Evolutionary conservation across 163 green algal species (phyloP).

Genomic region (Chlorella variabilis): DNA sequence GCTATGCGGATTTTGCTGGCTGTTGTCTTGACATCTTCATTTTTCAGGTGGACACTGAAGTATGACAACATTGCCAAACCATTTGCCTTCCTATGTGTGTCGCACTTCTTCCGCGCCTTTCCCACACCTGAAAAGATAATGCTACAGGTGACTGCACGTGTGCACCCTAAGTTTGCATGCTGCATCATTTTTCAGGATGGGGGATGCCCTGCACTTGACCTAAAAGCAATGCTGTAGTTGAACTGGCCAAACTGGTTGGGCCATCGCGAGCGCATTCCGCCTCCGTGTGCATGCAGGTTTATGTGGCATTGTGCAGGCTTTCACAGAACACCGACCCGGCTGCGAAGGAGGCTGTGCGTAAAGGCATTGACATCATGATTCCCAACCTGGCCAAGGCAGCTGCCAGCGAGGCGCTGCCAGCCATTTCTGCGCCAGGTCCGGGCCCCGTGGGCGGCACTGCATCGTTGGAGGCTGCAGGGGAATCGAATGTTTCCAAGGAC

Average conservation of each 20-base stretch:
- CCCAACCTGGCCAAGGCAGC: slow-evolving; percentile 36
- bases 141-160: slow-evolving; percentile 69
- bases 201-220: too few species aligned
- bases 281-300: slow-evolving; percentile 31
- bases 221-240: too few species aligned
- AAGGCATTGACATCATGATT: slow-evolving; percentile 54
- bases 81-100: slow-evolving; percentile 89
- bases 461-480: background rate
- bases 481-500: background rate
- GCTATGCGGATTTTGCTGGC: background rate
- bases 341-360: slow-evolving; percentile 37
- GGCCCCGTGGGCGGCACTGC: too few species aligned
- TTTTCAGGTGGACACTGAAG: slow-evolving; percentile 43
- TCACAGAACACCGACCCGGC: slow-evolving; percentile 21
- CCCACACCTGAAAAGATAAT: slow-evolving; percentile 88
- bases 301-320: slow-evolving; percentile 35
- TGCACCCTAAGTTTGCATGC: too few species aligned
- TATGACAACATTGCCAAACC: slow-evolving; percentile 80
- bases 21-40: background rate
- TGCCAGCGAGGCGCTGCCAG: background rate
- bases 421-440: background rate
- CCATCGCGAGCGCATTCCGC: background rate
- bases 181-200: too few species aligned
- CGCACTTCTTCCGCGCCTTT: slow-evolving; percentile 87
- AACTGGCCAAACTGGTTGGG: background rate